phyloP scores from a whole-genome alignment of 2,329 filamentous ascomycete genomes.

The Calonectria hawksworthii region DNA sequence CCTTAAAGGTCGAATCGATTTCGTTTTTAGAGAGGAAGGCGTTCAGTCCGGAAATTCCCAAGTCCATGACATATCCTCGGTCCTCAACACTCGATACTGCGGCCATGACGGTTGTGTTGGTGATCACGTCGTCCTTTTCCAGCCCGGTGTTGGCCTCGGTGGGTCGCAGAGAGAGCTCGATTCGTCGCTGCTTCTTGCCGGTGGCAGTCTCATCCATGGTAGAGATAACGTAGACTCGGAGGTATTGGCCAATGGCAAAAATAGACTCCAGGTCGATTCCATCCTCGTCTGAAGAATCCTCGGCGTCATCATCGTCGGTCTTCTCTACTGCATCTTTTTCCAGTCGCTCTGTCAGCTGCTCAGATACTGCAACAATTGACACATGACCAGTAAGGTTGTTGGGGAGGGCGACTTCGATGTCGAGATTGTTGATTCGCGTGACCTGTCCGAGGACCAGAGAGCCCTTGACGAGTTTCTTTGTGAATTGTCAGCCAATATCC shows the following conservation, averaged over 20 bases:
- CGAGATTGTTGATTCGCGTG: conserved; percentile 82
- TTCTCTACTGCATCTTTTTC: conserved; percentile 72
- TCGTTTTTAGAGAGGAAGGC: conserved; percentile 92
- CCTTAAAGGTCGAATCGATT: conserved; percentile 74
- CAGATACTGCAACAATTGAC: conserved; percentile 91
- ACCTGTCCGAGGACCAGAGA: conserved; percentile 91
- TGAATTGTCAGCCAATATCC: conserved; percentile 40
- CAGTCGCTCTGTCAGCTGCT: conserved; percentile 81
- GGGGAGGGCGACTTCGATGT: conserved; percentile 85
- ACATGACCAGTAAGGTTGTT: conserved; percentile 95
- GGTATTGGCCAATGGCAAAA: conserved; percentile 88
- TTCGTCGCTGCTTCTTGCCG: conserved; percentile 80
- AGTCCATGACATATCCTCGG: conserved; percentile 93
- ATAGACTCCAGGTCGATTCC: conserved; percentile 81
- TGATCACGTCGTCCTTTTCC: conserved; percentile 78
- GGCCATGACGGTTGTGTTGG: conserved; percentile 86
- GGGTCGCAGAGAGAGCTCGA: conserved; percentile 89
- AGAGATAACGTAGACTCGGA: conserved; percentile 86
- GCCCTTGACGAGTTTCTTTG: conserved; percentile 84
- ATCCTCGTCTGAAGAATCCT: conserved; percentile 61
- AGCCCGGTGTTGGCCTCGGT: conserved; percentile 83
- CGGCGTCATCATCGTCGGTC: conserved; percentile 69
- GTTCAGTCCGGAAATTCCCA: conserved; percentile 80
- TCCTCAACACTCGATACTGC: conserved; percentile 94
- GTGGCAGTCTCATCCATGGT: conserved; percentile 75